Evolutionary conservation across 1,284 basidiomycete species (phyloP), one percentile per base, ranked within the genome.

Genomic region (Trametes sp.): DNA sequence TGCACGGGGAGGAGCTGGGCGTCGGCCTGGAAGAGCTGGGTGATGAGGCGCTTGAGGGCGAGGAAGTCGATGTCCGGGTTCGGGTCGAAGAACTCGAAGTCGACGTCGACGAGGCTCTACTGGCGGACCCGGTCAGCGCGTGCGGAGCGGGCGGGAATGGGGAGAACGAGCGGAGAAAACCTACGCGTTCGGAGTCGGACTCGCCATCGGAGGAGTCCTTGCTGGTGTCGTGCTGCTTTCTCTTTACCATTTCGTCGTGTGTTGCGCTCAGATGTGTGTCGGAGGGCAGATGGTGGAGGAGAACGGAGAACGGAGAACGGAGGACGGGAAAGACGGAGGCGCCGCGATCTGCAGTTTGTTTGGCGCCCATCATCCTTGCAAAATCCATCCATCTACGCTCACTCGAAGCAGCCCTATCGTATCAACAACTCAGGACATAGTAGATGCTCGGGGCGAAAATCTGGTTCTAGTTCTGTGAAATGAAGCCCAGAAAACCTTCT

Each of bases 61-160:
- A 92, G 88, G 77, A 92, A 96, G 80, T 98, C 95, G 63, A 94
- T 83, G 50, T 84, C 83, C 1, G 91, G 85, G 69, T 93, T 89
- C 4, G 94, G 87, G 76, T 93, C 89, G 82, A 93, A 95, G 76
- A 96, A 98, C 70, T 96, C 95, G 73, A 98, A 97, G 72, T 94
- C 90, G 70, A 98, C 92, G 76, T 97, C 86, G 74, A 93, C 81
- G 77, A 89, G 80, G 75, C 81, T 82, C 84, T 86, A 77, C 76
- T 78, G 65, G 69, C 64, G 62, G 51, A 42, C 53, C 55, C 38
- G 59, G 52, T 59, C 51, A 66, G 62, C 35, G 57, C n/a, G 38
- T 29, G 48, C 44, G 29, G 36, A 41, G 21, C 31, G 38, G n/a
- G 36, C 28, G 50, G 4, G 5, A 5, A 28, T 26, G 19, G 21